These are phyloP conservation scores for Colletotrichum viniferum DNA, from an alignment of 2,329 filamentous ascomycete species.

Conservation along the genomic window DNA sequence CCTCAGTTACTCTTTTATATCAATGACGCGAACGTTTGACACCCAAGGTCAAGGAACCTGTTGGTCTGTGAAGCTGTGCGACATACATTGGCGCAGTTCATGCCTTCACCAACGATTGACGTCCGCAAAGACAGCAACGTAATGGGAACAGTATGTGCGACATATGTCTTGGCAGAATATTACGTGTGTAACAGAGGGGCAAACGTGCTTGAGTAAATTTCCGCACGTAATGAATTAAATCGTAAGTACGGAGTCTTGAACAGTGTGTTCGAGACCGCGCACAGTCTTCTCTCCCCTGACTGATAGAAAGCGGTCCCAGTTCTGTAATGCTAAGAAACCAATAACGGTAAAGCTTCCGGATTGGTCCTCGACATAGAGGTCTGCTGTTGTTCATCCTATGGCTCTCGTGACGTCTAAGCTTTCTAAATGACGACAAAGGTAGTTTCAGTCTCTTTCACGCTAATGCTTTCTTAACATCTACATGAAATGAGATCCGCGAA, in stretches of 20 bases:
- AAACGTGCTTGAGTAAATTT: not conserved
- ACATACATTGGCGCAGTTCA: no score
- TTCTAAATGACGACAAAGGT: not conserved
- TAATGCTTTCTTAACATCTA: not conserved
- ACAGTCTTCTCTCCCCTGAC: not conserved
- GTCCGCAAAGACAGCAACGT: not conserved
- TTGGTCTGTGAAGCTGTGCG: no score
- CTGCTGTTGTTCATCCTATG: not conserved
- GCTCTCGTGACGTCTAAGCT: not conserved
- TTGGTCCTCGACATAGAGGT: not conserved
- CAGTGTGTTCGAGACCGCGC: not conserved
- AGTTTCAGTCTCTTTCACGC: not conserved
- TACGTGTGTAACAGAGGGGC: no score
- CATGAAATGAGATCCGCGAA: not conserved
- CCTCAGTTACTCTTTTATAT: no score
- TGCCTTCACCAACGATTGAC: no score
- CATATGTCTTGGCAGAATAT: not conserved
- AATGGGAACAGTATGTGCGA: no score
- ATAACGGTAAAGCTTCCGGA: not conserved
- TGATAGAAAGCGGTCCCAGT: not conserved
- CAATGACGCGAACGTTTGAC: not conserved
- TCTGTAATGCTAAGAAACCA: not conserved
- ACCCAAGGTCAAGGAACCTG: no score
- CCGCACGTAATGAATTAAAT: no score
- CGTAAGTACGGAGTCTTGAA: no score